A percentile compares a stretch with the other conserved stretches of the same genome.
phyloP scores from a whole-genome alignment of 2,329 filamentous ascomycete species.

The Trichoderma atrobrunneum region DNA sequence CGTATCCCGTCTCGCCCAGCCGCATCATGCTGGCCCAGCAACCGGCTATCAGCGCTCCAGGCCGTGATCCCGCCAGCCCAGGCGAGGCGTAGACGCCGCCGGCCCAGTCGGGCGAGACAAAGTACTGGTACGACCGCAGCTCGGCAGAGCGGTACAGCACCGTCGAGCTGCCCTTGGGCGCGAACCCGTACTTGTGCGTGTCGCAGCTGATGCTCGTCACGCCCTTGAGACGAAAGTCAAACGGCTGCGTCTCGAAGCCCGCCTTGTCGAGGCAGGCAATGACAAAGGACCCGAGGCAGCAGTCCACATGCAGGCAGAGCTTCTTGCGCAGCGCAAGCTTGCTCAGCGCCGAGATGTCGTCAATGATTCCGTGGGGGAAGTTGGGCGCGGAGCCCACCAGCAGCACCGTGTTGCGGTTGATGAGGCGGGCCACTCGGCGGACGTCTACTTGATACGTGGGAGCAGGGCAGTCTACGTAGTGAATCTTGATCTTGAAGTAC shows the following conservation, averaged over 20 bases:
- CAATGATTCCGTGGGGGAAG: constrained; percentile 97
- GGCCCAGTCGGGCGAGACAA: constrained; percentile 90
- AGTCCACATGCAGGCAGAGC: constrained; percentile 92
- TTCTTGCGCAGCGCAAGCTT: constrained; percentile 75
- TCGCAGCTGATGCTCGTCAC: constrained; percentile 96
- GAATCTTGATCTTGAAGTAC: constrained; percentile 96
- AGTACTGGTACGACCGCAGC: constrained; percentile 90
- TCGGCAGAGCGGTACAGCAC: constrained; percentile 80
- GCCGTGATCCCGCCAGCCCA: constrained; percentile 84
- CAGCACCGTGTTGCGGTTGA: constrained; percentile 91
- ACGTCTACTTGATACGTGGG: constrained; percentile 83
- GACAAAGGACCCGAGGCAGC: constrained; percentile 93
- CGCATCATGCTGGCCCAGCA: constrained; percentile 93
- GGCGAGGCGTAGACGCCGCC: constrained; percentile 96
- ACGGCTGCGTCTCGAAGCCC: constrained; percentile 84
- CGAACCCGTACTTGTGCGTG: constrained; percentile 98
- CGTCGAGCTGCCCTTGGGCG: constrained; percentile 94
- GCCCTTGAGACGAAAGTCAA: constrained; percentile 91
- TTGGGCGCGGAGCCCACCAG: constrained; percentile 95
- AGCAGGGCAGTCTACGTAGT: constrained; percentile 82
- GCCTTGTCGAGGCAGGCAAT: constrained; percentile 88
- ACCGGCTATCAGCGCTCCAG: constrained; percentile 89
- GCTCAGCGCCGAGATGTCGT: constrained; percentile 85
- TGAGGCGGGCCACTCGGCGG: constrained; percentile 71
- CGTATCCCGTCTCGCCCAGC: constrained; percentile 83